phyloP scores from a whole-genome alignment of 1,284 basidiomycete species.

The Ustilago nuda region DNA sequence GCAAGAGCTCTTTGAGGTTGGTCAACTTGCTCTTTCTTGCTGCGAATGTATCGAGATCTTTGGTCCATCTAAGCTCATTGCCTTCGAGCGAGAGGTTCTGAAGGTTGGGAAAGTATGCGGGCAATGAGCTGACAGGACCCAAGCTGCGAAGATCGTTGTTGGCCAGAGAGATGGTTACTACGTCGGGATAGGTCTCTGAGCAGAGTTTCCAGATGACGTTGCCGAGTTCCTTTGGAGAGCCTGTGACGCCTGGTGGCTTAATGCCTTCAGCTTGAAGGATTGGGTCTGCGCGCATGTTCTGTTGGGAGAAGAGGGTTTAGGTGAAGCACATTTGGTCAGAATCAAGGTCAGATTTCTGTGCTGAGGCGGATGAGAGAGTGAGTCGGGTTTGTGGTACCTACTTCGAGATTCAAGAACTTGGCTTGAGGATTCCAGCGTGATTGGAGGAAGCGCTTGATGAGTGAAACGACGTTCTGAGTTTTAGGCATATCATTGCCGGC shows the following conservation, averaged over 20 bases:
- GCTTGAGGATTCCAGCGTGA: conserved; percentile 63
- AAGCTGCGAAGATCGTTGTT: conserved; percentile 57
- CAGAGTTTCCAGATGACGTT: conserved; percentile 88
- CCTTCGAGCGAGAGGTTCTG: conserved; percentile 80
- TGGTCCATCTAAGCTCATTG: conserved; percentile 68
- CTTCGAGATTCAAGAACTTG: conserved; percentile 79
- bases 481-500: conserved; percentile 46
- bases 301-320: background rate
- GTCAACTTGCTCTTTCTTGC: conserved; percentile 44
- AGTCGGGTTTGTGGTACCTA: conserved; percentile 14
- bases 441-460: conserved; percentile 58
- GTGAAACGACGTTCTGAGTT: conserved; percentile 49
- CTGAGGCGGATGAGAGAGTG: background rate
- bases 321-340: background rate
- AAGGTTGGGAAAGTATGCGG: conserved; percentile 72
- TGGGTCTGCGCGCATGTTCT: conserved; percentile 79
- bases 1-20: conserved; percentile 75
- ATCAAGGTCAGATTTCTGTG: background rate
- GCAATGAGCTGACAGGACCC: conserved; percentile 49
- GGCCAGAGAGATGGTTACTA: conserved; percentile 57
- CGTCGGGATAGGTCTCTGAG: conserved; percentile 79
- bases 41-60: conserved; percentile 59
- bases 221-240: conserved; percentile 76
- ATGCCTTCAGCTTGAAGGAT: conserved; percentile 78
- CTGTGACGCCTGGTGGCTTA: conserved; percentile 76